Evolutionary conservation across 2,329 filamentous ascomycete species (phyloP).

Genomic region (Apiospora koreana): DNA sequence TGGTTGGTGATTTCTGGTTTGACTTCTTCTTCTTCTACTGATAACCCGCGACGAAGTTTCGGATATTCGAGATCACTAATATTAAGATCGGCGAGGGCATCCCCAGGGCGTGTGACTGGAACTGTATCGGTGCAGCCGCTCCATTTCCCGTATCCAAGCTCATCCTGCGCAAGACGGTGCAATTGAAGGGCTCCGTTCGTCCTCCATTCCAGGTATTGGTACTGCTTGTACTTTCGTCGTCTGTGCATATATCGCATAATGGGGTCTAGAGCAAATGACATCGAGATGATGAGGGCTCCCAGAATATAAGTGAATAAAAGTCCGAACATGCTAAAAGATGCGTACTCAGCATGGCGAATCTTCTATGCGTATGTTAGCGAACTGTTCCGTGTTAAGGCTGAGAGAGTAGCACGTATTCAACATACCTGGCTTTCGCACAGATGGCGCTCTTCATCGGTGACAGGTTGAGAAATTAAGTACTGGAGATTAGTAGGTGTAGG

Average conservation of each 20-base stretch:
- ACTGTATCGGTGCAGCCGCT: background rate
- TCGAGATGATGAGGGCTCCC: background rate
- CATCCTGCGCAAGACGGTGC: constrained; percentile 1
- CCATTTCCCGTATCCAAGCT: background rate
- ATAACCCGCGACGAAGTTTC: background rate
- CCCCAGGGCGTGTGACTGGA: background rate
- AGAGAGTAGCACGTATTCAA: background rate
- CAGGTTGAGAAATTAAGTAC: background rate
- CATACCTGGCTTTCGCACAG: constrained; percentile 11
- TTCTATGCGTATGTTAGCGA: background rate
- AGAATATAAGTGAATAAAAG: background rate
- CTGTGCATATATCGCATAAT: background rate
- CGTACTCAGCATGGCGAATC: background rate
- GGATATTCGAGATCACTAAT: background rate
- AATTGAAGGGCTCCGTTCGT: background rate
- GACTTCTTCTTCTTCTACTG: background rate
- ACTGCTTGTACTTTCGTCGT: background rate
- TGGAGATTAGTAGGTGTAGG: background rate
- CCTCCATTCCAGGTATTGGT: constrained; percentile 7
- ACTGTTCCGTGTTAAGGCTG: background rate
- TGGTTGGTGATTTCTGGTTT: background rate
- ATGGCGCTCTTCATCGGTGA: background rate
- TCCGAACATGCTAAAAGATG: constrained; percentile 6
- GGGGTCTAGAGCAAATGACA: background rate
- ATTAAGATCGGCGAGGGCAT: background rate